phyloP scores from a whole-genome alignment of 371 early-diverging fungal genomes.

The Syncephalastrum contaminatum region DNA sequence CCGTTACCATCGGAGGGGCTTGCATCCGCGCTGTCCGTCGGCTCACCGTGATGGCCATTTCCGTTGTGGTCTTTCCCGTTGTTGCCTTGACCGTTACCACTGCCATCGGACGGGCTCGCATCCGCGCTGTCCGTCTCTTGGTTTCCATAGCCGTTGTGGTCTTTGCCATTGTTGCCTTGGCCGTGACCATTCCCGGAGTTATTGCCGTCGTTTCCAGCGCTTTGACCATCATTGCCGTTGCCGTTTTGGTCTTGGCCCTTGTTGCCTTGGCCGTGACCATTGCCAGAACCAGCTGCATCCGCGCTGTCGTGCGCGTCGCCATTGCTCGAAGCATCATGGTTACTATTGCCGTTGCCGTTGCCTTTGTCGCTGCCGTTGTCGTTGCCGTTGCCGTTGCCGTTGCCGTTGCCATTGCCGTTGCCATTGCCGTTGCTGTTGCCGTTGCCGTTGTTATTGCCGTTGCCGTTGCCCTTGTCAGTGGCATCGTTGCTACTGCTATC shows the following conservation, averaged over 20 bases:
- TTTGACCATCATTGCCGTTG: background rate
- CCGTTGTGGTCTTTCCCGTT: background rate
- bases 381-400: background rate
- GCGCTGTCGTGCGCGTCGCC: background rate
- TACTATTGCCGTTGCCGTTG: background rate
- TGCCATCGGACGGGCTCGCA: background rate
- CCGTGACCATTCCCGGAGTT: background rate
- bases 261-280: background rate
- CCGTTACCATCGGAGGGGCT: background rate
- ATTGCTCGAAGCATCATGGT: background rate
- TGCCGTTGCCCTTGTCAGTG: background rate
- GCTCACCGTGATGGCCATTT: background rate
- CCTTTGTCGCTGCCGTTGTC: background rate
- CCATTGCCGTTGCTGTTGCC: background rate
- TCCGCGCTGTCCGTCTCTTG: too few species aligned
- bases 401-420: background rate
- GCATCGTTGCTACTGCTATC: background rate
- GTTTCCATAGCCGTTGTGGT: background rate
- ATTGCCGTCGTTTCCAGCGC: background rate
- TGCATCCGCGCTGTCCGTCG: background rate
- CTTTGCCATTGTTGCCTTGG: background rate
- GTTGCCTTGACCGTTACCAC: background rate
- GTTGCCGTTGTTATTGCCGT: background rate
- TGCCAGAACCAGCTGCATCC: too few species aligned
- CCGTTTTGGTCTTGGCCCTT: too few species aligned